Conservation (phyloP, 805 yeast species). For the Tetrapisispora arboricola region DNA sequence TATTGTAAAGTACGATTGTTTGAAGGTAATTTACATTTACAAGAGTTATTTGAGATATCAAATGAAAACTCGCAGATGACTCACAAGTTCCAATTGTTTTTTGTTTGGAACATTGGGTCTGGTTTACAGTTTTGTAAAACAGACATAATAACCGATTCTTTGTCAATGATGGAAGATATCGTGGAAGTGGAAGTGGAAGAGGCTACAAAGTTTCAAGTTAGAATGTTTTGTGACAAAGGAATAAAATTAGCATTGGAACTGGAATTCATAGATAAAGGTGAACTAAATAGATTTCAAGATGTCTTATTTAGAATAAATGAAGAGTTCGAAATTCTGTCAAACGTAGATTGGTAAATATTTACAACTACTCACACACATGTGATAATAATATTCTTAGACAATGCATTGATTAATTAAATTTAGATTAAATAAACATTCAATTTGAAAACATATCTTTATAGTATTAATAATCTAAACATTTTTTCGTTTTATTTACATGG, state of each 20-base stretch:
- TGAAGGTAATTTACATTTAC: conserved; percentile 13
- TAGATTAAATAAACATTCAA: neutral
- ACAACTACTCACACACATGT: neutral
- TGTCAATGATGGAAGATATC: conserved; percentile 11
- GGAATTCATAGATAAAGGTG: conserved; percentile 8
- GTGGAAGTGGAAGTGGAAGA: conserved; percentile 3
- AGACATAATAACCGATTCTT: conserved; percentile 11
- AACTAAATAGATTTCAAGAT: conserved; percentile 17
- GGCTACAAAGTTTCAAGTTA: conserved; percentile 10
- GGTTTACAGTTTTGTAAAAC: conserved; percentile 9
- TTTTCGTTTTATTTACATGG: neutral
- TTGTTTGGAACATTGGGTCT: conserved; percentile 4
- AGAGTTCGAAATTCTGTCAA: conserved; percentile 23
- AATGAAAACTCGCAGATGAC: conserved; percentile 6
- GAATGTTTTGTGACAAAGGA: conserved; percentile 12
- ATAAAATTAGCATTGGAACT: conserved; percentile 15
- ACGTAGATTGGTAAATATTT: conserved; percentile 13
- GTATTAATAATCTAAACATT: neutral
- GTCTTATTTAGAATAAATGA: conserved; percentile 21
- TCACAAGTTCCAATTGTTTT: conserved; percentile 13
- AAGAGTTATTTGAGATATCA: conserved; percentile 9
- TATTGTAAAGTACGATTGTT: conserved; percentile 10
- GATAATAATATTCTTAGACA: no score
- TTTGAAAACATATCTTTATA: neutral
- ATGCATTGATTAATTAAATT: no score